Percentiles rank a stretch among this genome's conserved stretches.
Conservation (phyloP, 768 basidiomycete genomes). For the Collybia sordida region DNA sequence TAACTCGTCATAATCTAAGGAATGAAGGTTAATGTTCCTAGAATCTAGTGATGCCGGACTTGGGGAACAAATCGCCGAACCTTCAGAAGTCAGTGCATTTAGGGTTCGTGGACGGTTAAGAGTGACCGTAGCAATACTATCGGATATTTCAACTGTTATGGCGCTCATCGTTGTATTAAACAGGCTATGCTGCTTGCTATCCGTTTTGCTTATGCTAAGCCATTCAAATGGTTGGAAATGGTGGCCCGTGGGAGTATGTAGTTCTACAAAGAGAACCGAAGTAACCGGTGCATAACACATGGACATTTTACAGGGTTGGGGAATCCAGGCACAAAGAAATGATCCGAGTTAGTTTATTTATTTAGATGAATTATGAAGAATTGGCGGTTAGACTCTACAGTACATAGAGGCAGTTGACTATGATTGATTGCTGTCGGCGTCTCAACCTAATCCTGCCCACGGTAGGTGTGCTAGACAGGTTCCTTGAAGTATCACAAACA, state of each 20-base stretch:
- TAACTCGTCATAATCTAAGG: constrained; percentile 60
- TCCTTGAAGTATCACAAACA: no score
- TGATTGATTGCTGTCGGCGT: no score
- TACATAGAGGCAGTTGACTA: no score
- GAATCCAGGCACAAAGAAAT: background rate
- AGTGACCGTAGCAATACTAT: constrained; percentile 68
- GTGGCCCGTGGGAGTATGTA: no score
- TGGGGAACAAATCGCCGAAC: constrained; percentile 18
- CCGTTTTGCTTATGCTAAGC: no score
- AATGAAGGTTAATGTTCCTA: background rate
- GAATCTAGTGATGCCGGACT: background rate
- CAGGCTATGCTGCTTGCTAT: background rate
- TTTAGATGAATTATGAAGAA: no score
- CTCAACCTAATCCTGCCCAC: no score
- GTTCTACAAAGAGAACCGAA: background rate
- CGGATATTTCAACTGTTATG: constrained; percentile 46
- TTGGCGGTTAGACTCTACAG: no score
- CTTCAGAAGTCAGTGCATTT: constrained; percentile 60
- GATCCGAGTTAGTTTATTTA: no score
- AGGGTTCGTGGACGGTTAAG: constrained; percentile 58
- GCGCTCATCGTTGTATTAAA: constrained; percentile 33
- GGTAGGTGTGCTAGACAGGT: no score
- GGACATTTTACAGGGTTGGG: background rate
- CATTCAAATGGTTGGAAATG: no score
- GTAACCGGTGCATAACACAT: background rate